Base-by-base conservation (phyloP, 805 yeast genomes). In the Groenewaldozyma salmanticensis region DNA sequence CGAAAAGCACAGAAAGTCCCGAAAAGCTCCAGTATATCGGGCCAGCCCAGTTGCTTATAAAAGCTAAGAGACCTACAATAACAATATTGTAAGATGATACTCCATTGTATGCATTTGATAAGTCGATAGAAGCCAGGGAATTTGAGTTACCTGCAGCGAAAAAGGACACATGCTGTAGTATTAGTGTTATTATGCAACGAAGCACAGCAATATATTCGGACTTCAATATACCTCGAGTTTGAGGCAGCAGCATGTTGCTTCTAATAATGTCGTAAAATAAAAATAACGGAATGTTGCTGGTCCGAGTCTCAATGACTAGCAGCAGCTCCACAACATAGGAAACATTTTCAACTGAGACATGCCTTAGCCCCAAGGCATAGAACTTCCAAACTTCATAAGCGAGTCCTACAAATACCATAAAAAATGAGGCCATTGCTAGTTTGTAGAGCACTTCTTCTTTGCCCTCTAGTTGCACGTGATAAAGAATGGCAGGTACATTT, bases 41-140 rank as follows among this genome's bases (percentile, higher is more conserved):
- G 0, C 86, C 86, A 0, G 82, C 72, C 75, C 85, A 92, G 57
- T 87, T 90, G n/a, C 94, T 72, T 2, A 80, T 55, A 56, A 83
- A 82, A 11, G 95, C 85, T 41, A 92, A 60, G 0, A 81, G 21
- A 0, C 95, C 95, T 3, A 90, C 95, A 2, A 74, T 56, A 5
- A 73, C 51, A 18, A 88, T 71, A 48, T 79, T 74, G 55, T 86
- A 92, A 35, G 74, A 71, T 1, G 75, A 61, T 5, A 88, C 67
- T 0, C 98, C 98, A 56, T 90, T 90, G 60, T 92, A 92, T 0
- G 96, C 88, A 57, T 90, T 88, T 0, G 95, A 76, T 19, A 92
- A 68, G 53, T 90, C 96, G 18, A 92, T 78, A 0, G 96, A 81
- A 0, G 96, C 90, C 50, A 92, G 70, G 31, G 95, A 85, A 55